Evolutionary conservation across 2,329 filamentous ascomycete genomes (phyloP).

Genomic region (Beauveria caledonica): DNA sequence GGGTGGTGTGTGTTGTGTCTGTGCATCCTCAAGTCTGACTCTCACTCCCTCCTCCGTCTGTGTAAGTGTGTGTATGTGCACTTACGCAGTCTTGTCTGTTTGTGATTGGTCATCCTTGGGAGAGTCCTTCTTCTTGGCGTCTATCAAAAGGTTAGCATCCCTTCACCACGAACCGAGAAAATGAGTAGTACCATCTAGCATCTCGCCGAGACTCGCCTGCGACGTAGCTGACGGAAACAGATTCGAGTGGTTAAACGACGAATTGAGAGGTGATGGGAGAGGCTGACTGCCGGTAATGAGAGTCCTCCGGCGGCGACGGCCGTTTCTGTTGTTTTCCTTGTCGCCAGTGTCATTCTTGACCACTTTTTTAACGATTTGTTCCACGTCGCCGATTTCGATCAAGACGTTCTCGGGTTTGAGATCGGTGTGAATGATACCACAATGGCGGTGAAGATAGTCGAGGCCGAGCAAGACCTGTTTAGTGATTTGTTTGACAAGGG

Average conservation of each 20-base stretch:
- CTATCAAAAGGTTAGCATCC: slow-evolving; percentile 14
- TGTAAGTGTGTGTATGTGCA: slow-evolving; percentile 14
- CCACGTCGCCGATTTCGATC: slow-evolving; percentile 97
- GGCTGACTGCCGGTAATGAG: slow-evolving; percentile 97
- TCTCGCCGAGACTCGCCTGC: slow-evolving; percentile 72
- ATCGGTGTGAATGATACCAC: slow-evolving; percentile 97
- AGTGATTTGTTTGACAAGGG: slow-evolving; percentile 95
- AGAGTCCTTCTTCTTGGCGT: slow-evolving; percentile 31
- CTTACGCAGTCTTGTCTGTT: slow-evolving; percentile 90
- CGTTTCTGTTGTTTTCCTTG: slow-evolving; percentile 88
- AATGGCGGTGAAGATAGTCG: slow-evolving; percentile 95
- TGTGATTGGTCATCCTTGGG: slow-evolving; percentile 65
- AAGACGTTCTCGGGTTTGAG: slow-evolving; percentile 96
- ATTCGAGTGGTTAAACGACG: slow-evolving; percentile 76
- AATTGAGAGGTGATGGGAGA: slow-evolving; percentile 86
- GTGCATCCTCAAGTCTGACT: background rate
- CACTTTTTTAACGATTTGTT: slow-evolving; percentile 94
- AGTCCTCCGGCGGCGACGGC: slow-evolving; percentile 78
- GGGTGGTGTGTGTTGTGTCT: background rate
- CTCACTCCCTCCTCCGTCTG: background rate
- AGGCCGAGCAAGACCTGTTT: slow-evolving; percentile 94
- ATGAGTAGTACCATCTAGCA: slow-evolving; percentile 67
- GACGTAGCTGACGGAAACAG: slow-evolving; percentile 56
- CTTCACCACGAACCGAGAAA: too few relatives aligned
- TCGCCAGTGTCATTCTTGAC: slow-evolving; percentile 70